Evolutionary conservation across 2,329 filamentous ascomycete genomes (phyloP), one percentile per base, ranked within the genome.

Genomic region (Fusarium musae): DNA sequence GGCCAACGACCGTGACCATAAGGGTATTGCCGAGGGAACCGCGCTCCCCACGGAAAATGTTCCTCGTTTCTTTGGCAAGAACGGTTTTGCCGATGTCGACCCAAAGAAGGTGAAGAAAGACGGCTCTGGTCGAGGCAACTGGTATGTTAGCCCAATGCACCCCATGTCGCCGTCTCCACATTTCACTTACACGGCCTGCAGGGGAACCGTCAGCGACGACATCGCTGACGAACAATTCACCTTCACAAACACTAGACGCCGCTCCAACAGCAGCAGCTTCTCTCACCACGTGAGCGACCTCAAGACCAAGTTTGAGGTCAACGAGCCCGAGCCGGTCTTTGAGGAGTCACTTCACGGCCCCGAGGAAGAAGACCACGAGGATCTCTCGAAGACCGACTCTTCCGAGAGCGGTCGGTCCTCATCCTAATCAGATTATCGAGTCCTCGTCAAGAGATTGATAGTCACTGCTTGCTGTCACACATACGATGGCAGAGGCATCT

Each of bases 71-170:
- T 98, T 98, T 83, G 94, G 90, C 83, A 98, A 98, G 86, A 85
- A 90, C 69, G 96, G 96, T 75, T 92, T 93, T 80, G 87, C 90
- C 78, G 95, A 95, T 80, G 87, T 88, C 77, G 93, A 97, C 80
- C 96, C 96, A 70, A 95, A 94, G 84, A 96, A 97, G 88, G 92
- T 93, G 81, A 99, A 99, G 91, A 99, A 99, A 87, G 93, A 97
- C 80, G 96, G 96, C 73, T 93, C 90, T 76, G 96, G 96, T 77
- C 95, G 93, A 84, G 94, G 93, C 81, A 98, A 98, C 84, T 99
- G 96, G 96, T 97, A 89, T 83, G 92, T 79, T 49, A 26, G 30
- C 47, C 40, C 59, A 54, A 21, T 19, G 17, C 43, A 52, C 28
- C 23, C 49, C 66, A 42, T 44, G 26, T 54, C 16, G 28, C 12